Percentiles rank a stretch among this genome's conserved stretches.
Conservation (phyloP, 148 eudicot genomes). For the Mesembryanthemum crystallinum region DNA sequence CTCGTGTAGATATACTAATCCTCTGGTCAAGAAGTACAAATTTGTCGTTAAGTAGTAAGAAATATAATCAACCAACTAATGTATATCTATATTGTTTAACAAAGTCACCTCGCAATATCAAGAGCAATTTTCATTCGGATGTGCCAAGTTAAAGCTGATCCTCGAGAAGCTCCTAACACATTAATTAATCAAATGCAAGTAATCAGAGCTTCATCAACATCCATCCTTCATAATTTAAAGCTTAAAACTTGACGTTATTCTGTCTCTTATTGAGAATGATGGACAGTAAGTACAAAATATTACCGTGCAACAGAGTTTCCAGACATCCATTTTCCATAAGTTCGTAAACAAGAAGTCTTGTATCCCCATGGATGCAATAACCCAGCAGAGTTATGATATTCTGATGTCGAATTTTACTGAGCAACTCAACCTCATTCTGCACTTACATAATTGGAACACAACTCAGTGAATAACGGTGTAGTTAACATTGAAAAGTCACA, state of each 20-base stretch:
- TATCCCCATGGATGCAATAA: constrained; percentile 54
- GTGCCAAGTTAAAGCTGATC: constrained; percentile 62
- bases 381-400: constrained; percentile 57
- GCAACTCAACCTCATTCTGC: constrained; percentile 59
- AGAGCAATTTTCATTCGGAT: constrained; percentile 65
- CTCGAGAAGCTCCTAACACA: constrained; percentile 53
- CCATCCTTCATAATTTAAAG: background rate
- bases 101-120: constrained; percentile 59
- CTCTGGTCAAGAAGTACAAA: constrained; percentile 47
- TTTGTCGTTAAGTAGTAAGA: constrained; percentile 10
- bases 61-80: background rate
- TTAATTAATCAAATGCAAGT: constrained; percentile 6
- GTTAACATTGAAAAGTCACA: constrained; percentile 8
- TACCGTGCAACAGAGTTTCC: constrained; percentile 66
- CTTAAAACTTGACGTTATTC: background rate
- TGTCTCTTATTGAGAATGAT: background rate
- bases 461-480: background rate
- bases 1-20: constrained; percentile 76
- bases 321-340: constrained; percentile 63
- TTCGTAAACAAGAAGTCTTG: constrained; percentile 54
- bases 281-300: background rate
- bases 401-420: constrained; percentile 59
- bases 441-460: constrained; percentile 15
- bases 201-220: constrained; percentile 10
- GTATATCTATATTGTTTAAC: background rate